Conservation (phyloP, 345 rosid species). For the Bruguiera parviflora region DNA sequence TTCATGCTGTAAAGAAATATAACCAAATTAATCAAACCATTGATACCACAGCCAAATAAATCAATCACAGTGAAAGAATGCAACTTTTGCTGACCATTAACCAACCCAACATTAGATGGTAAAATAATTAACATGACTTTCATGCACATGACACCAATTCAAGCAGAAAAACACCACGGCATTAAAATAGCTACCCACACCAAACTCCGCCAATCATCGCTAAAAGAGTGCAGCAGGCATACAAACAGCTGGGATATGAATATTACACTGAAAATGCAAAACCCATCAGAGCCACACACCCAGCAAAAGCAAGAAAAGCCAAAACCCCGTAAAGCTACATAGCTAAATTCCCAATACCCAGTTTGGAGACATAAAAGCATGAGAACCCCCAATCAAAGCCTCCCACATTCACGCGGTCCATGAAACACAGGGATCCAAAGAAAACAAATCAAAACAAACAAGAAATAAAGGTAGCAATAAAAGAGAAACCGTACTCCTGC, state of each 20-base stretch:
- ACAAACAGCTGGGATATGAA: background rate
- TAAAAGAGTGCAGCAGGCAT: background rate
- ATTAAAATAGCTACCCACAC: constrained; percentile 3
- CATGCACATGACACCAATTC: constrained; percentile 16
- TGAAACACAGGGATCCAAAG: constrained; percentile 13
- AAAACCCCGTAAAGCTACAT: constrained; percentile 1
- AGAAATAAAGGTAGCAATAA: background rate
- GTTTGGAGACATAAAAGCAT: background rate
- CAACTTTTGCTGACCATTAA: background rate
- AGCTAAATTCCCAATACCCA: background rate
- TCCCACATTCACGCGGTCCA: constrained; percentile 12
- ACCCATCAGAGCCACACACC: background rate
- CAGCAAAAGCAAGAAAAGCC: background rate
- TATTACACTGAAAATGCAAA: background rate
- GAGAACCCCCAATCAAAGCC: constrained; percentile 19
- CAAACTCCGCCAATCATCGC: background rate
- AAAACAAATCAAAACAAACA: background rate
- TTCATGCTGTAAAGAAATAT: background rate
- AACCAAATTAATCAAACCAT: background rate
- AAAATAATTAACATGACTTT: constrained; percentile 8
- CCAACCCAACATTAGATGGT: background rate
- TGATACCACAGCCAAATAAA: background rate
- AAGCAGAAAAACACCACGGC: constrained; percentile 1
- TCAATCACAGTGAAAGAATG: background rate
- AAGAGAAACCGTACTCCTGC: constrained; percentile 32